phyloP scores from a whole-genome alignment of 192 early-diverging fungal species.

The Geranomyces variabilis region DNA sequence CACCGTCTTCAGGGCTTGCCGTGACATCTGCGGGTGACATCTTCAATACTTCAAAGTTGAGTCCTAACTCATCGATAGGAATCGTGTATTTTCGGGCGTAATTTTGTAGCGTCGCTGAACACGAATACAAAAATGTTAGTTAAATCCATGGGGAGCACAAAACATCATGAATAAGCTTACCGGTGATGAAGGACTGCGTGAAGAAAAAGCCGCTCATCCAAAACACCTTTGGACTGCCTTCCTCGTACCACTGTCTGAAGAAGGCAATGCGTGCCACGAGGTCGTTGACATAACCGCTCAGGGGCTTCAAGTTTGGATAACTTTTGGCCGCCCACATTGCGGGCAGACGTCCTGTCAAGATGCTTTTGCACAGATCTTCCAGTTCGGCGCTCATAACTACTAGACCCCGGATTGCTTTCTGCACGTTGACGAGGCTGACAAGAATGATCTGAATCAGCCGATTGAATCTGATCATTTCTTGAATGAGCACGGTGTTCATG shows the following conservation, averaged over 20 bases:
- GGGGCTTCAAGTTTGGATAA: conserved; percentile 66
- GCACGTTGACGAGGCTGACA: conserved; percentile 60
- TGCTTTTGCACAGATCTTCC: conserved; percentile 66
- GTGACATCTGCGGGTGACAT: conserved; percentile 26
- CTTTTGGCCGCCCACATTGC: conserved; percentile 65
- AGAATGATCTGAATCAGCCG: conserved; percentile 59
- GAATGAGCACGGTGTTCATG: conserved; percentile 69
- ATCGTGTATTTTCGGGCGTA: conserved; percentile 63
- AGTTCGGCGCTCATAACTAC: conserved; percentile 67
- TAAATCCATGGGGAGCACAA: not conserved
- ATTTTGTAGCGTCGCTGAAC: conserved; percentile 61
- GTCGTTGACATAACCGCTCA: conserved; percentile 61
- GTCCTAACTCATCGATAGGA: conserved; percentile 63
- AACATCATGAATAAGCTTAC: conserved; percentile 25
- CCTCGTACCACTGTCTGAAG: conserved; percentile 62
- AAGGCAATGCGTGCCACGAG: conserved; percentile 57
- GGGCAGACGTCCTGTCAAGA: conserved; percentile 57
- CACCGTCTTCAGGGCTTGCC: conserved; percentile 48
- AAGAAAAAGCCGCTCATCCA: conserved; percentile 74
- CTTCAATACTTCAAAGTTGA: conserved; percentile 56
- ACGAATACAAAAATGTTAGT: not conserved
- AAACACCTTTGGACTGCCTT: conserved; percentile 58
- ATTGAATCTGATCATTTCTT: conserved; percentile 72
- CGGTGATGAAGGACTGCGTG: conserved; percentile 71
- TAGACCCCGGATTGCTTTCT: conserved; percentile 66